These are phyloP conservation scores for Ilyonectria robusta DNA, from an alignment of 2,329 filamentous ascomycete species.

Conservation along the genomic window DNA sequence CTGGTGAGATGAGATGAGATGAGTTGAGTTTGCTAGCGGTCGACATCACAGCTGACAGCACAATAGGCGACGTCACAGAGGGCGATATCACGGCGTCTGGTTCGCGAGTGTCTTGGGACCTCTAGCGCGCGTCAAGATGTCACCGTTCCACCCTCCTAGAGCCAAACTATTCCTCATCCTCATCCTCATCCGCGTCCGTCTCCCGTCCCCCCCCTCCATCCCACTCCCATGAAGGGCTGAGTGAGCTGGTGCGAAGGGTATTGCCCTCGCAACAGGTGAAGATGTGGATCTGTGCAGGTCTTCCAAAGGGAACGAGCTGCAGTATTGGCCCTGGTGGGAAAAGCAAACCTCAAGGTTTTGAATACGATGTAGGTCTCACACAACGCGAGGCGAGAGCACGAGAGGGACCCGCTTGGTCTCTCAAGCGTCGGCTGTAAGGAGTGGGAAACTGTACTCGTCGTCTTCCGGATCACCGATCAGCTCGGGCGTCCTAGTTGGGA, in stretches of 20 bases:
- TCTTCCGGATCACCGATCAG: slow-evolving; percentile 1
- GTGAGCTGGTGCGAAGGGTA: slow-evolving; percentile 7
- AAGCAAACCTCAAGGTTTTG: slow-evolving; percentile 35
- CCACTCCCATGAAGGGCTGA: slow-evolving; percentile 17
- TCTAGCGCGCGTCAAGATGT: slow-evolving; percentile 7
- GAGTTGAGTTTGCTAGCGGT: not conserved
- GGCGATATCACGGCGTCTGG: not conserved
- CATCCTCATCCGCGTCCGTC: no score
- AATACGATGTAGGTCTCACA: slow-evolving; percentile 42
- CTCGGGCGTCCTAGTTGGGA: slow-evolving; percentile 5
- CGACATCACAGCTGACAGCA: not conserved
- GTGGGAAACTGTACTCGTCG: not conserved
- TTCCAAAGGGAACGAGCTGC: slow-evolving; percentile 22
- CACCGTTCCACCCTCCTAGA: not conserved
- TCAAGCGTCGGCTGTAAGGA: not conserved
- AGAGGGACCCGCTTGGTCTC: not conserved
- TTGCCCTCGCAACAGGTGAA: slow-evolving; percentile 35
- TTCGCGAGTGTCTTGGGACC: slow-evolving; percentile 12
- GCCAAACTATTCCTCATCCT: not conserved
- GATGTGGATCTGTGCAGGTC: slow-evolving; percentile 35
- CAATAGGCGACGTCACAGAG: not conserved
- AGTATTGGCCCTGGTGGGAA: slow-evolving; percentile 32
- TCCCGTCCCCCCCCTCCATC: not conserved
- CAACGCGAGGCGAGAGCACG: slow-evolving; percentile 24
- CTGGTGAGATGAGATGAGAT: not conserved